phyloP scores from a whole-genome alignment of 306 rosid species.

The Datisca glomerata region DNA sequence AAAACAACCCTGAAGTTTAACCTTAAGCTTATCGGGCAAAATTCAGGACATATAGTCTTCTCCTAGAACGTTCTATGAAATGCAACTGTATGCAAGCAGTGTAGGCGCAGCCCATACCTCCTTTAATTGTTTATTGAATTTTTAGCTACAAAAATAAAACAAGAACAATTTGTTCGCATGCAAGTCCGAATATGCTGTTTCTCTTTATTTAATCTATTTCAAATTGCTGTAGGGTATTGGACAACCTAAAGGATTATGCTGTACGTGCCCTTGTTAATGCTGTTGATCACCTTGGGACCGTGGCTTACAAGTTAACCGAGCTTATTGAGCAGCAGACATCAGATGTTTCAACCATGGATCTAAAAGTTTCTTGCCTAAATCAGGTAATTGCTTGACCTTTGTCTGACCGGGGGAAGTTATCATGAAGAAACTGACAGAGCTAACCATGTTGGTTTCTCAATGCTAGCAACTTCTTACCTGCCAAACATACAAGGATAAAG shows the following conservation, averaged over 20 bases:
- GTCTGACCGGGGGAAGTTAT: not conserved
- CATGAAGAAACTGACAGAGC: slow-evolving; percentile 3
- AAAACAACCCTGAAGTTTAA: no score
- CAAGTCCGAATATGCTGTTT: not conserved
- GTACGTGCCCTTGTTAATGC: slow-evolving; percentile 86
- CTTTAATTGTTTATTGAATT: no score
- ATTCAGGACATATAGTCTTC: no score
- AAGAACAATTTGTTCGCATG: not conserved
- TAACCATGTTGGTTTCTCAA: slow-evolving; percentile 12
- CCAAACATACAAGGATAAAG: slow-evolving; percentile 55
- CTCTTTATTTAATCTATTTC: not conserved
- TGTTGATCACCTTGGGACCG: slow-evolving; percentile 97
- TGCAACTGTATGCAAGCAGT: no score
- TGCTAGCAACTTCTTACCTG: slow-evolving; percentile 69
- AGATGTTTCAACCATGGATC: slow-evolving; percentile 62
- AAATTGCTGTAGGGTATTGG: slow-evolving; percentile 50
- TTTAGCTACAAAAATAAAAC: no score
- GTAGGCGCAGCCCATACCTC: no score
- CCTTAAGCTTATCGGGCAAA: no score
- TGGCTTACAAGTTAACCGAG: slow-evolving; percentile 76
- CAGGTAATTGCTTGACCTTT: slow-evolving; percentile 37
- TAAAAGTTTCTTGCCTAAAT: slow-evolving; percentile 52
- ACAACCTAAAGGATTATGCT: slow-evolving; percentile 89
- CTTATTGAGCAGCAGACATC: slow-evolving; percentile 71
- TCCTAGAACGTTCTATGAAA: no score